Percentiles rank a stretch among this genome's conserved stretches.
These are phyloP conservation scores for Creolimax fragrantissima DNA, from an alignment of 78 protist species.

Conservation along the genomic window DNA sequence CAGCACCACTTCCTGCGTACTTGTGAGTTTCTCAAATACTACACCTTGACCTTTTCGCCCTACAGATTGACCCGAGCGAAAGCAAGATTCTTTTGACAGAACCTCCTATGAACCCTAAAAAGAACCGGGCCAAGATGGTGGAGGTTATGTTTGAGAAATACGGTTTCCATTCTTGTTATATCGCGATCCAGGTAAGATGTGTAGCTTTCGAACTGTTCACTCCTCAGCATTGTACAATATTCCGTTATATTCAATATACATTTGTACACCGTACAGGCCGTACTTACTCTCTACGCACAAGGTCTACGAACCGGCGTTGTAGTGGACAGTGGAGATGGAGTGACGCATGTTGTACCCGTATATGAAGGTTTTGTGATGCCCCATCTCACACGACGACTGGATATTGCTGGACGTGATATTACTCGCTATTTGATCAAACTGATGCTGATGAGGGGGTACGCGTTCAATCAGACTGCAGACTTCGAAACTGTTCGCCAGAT, in stretches of 20 bases:
- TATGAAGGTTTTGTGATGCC: constrained; percentile 90
- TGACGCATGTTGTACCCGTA: constrained; percentile 98
- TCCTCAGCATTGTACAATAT: too few relatives aligned
- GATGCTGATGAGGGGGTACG: constrained; percentile 83
- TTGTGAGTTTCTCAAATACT: too few relatives aligned
- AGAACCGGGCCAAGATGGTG: constrained; percentile 65
- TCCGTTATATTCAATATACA: too few relatives aligned
- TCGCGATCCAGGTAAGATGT: constrained; percentile 52
- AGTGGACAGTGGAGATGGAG: constrained; percentile 99
- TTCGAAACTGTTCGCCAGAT: constrained; percentile 94
- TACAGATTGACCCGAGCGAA: constrained; percentile 42
- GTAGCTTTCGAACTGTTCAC: too few relatives aligned
- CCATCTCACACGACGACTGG: constrained; percentile 79
- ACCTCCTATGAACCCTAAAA: constrained; percentile 84
- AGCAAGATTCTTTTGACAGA: constrained; percentile 91
- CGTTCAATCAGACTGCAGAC: constrained; percentile 95
- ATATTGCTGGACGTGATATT: constrained; percentile 94
- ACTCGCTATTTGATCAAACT: constrained; percentile 91
- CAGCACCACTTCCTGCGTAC: too few relatives aligned
- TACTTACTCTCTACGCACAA: constrained; percentile 89
- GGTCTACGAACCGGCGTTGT: constrained; percentile 83
- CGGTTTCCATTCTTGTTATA: constrained; percentile 72
- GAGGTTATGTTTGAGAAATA: constrained; percentile 92
- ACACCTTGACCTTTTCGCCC: too few relatives aligned
- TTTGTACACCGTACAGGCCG: constrained; percentile 85